Evolutionary conservation across 345 rosid species (phyloP).

Genomic region (Ceriops decandra): DNA sequence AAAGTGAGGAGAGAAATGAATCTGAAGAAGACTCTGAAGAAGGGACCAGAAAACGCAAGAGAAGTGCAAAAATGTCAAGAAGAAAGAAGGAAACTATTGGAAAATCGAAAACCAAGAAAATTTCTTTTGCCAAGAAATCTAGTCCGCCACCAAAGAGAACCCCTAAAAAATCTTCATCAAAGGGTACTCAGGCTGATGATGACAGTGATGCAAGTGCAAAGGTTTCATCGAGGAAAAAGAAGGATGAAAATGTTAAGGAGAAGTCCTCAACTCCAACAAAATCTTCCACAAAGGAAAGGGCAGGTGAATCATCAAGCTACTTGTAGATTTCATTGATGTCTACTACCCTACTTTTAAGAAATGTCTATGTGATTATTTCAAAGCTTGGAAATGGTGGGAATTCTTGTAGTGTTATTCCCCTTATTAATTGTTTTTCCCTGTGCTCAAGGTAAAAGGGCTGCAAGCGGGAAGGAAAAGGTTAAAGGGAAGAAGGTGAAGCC

Average conservation of each 20-base stretch:
- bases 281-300: slow-evolving; percentile 62
- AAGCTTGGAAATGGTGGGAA: background rate
- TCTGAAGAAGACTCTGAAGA: slow-evolving; percentile 79
- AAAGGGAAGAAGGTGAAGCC: slow-evolving; percentile 43
- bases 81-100: slow-evolving; percentile 53
- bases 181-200: slow-evolving; percentile 45
- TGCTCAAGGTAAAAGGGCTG: slow-evolving; percentile 43
- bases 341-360: no score
- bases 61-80: slow-evolving; percentile 36
- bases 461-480: slow-evolving; percentile 57
- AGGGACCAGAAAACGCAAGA: slow-evolving; percentile 54
- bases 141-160: slow-evolving; percentile 48
- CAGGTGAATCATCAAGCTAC: slow-evolving; percentile 30
- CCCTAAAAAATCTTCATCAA: slow-evolving; percentile 46
- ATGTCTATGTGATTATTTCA: no score
- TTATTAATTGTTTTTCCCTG: background rate
- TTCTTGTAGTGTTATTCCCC: background rate
- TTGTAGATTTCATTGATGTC: no score
- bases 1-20: slow-evolving; percentile 63
- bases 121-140: slow-evolving; percentile 28
- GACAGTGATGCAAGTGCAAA: slow-evolving; percentile 57
- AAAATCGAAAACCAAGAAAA: slow-evolving; percentile 55
- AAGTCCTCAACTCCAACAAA: slow-evolving; percentile 48
- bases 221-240: slow-evolving; percentile 57
- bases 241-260: slow-evolving; percentile 33